Percentiles rank a stretch among this genome's conserved stretches.
phyloP scores from a whole-genome alignment of 805 yeast species.

The Wickerhamiella allomyrinae region DNA sequence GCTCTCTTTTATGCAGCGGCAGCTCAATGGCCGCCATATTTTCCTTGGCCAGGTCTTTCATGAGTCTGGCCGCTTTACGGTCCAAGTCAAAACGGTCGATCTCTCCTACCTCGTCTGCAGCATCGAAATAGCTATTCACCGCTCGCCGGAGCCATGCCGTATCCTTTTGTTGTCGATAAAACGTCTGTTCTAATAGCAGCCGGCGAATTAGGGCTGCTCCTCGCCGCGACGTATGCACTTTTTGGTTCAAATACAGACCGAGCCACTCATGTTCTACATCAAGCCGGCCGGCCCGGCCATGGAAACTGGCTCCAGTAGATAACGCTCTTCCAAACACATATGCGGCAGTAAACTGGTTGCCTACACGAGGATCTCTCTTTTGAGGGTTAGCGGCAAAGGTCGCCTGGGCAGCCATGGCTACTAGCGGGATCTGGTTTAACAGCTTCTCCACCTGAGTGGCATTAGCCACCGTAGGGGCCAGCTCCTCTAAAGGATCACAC shows the following conservation, averaged over 20 bases:
- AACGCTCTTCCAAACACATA: conserved; percentile 17
- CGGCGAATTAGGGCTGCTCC: conserved; percentile 17
- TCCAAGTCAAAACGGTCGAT: conserved; percentile 16
- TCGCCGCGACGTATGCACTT: conserved; percentile 12
- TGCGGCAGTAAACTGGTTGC: conserved; percentile 12
- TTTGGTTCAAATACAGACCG: conserved; percentile 13
- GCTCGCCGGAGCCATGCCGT: conserved; percentile 17
- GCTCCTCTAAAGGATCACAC: conserved; percentile 14
- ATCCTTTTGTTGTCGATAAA: conserved; percentile 13
- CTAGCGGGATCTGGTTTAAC: conserved; percentile 1
- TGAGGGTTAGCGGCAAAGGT: not conserved
- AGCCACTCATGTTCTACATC: conserved; percentile 16
- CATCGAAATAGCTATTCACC: conserved; percentile 19
- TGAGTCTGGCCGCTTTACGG: conserved; percentile 16
- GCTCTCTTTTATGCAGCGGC: conserved; percentile 2
- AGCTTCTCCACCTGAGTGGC: not conserved
- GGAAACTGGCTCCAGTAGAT: conserved; percentile 13
- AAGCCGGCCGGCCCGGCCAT: conserved; percentile 14
- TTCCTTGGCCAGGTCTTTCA: conserved; percentile 9
- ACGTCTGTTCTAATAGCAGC: conserved; percentile 17
- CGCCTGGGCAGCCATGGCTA: not conserved
- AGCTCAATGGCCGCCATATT: conserved; percentile 5
- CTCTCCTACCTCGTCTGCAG: conserved; percentile 12
- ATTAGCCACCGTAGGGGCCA: not conserved
- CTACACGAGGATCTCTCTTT: not conserved